A percentile compares a stretch with the other conserved stretches of the same genome.
Conservation (phyloP, 768 basidiomycete species). For the Austroboletus festivus region DNA sequence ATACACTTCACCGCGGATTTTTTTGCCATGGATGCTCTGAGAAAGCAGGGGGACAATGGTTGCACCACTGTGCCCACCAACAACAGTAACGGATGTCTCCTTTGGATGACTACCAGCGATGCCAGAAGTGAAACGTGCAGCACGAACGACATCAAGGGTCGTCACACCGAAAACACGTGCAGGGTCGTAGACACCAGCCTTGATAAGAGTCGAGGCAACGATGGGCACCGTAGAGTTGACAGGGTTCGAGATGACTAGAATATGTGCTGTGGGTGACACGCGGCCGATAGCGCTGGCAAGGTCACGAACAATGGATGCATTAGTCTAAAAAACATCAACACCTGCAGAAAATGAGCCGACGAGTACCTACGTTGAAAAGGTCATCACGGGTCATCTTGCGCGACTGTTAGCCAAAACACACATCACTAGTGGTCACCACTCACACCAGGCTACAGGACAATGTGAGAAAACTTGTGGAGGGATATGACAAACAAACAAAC, state of each 20-base stretch:
- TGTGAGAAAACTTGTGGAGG: slow-evolving; percentile 20
- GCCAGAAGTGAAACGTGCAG: slow-evolving; percentile 83
- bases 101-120: slow-evolving; percentile 62
- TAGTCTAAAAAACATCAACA: slow-evolving; percentile 55
- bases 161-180: slow-evolving; percentile 91
- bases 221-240: slow-evolving; percentile 99
- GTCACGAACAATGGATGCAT: slow-evolving; percentile 96
- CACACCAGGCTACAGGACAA: slow-evolving; percentile 68
- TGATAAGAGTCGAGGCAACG: slow-evolving; percentile 86
- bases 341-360: neutral
- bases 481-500: slow-evolving; percentile 38
- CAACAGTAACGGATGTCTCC: slow-evolving; percentile 74
- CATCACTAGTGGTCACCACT: slow-evolving; percentile 35
- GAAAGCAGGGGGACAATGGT: slow-evolving; percentile 97
- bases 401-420: slow-evolving; percentile 25
- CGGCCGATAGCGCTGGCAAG: slow-evolving; percentile 87
- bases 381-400: slow-evolving; percentile 92
- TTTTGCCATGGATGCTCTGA: slow-evolving; percentile 68
- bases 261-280: slow-evolving; percentile 84
- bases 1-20: slow-evolving; percentile 70
- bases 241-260: slow-evolving; percentile 98
- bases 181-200: slow-evolving; percentile 91
- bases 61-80: slow-evolving; percentile 95
- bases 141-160: slow-evolving; percentile 96
- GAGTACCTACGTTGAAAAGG: slow-evolving; percentile 79